These are phyloP conservation scores for Kluyveromyces dobzhanskii DNA, from an alignment of 805 yeast genomes.

Conservation along the genomic window DNA sequence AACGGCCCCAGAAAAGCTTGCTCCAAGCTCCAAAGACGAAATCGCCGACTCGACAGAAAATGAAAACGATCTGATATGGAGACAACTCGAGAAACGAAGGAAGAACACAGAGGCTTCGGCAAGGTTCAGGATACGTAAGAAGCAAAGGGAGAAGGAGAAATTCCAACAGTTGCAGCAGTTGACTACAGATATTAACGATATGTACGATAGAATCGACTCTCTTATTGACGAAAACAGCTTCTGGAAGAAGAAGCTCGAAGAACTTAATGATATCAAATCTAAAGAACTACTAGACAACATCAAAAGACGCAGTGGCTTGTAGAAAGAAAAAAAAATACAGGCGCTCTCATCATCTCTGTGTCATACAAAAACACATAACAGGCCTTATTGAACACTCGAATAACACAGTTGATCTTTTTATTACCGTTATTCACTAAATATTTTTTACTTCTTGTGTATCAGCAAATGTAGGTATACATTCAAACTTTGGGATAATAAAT, in stretches of 20 bases:
- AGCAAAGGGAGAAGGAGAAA: constrained; percentile 20
- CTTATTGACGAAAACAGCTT: constrained; percentile 23
- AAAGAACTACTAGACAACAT: constrained; percentile 20
- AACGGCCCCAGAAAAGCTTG: not conserved
- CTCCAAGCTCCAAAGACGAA: no score
- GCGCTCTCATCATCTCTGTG: no score
- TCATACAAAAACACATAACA: no score
- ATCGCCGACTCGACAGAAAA: constrained; percentile 1
- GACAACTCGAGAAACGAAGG: constrained; percentile 58
- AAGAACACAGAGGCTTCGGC: constrained; percentile 94
- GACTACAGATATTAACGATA: constrained; percentile 14
- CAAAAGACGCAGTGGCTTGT: constrained; percentile 13
- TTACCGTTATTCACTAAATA: no score
- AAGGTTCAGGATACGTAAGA: constrained; percentile 60
- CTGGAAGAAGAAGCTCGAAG: constrained; percentile 22
- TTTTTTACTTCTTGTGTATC: no score
- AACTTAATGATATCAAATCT: constrained; percentile 22
- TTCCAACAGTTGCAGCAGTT: constrained; percentile 14
- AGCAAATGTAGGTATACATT: no score
- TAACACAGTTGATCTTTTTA: no score
- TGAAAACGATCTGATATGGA: constrained; percentile 5
- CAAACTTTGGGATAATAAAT: no score
- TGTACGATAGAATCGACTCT: constrained; percentile 16
- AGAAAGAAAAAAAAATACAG: no score
- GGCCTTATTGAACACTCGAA: no score